Base-by-base conservation (phyloP, 2,329 filamentous ascomycete genomes). In the Epichloe typhina region DNA sequence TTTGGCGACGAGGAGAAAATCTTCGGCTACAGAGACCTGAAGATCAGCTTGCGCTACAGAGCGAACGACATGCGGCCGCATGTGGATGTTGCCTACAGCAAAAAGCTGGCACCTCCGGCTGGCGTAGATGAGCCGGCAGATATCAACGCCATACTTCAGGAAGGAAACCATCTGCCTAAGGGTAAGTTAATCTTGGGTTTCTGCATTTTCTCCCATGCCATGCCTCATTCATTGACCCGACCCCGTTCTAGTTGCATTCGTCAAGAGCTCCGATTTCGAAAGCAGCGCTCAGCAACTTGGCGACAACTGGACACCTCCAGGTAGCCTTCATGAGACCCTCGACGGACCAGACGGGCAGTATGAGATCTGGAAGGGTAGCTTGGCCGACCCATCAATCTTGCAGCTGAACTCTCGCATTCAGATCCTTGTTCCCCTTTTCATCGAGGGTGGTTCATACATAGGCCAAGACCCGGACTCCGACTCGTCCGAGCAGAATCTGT, bases 1-100 rank as follows among this genome's bases (percentile, higher is more conserved):
- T 96, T 97, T 59, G 88, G 88, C 61, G 85, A 97, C n/a, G 84
- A 93, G 8, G 89, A 98, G 67, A 79, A 77, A 33, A 91, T 97
- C 56, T 90, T 95, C 59, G 91, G 91, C 38, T 95, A 96, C 72
- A 83, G 88, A 64, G 81, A 82, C 50, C 76, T 95, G 50, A 80
- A 81, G 56, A 83, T 97, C 62, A 79, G 80, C 55, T 70, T 97
- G 50, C 80, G 80, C 55, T 83, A 74, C 58, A 72, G 80, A 62
- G 76, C 77, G 15, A 76, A 73, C 64, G 86, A 96, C 64, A 81
- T 97, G 70, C 82, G 83, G 57, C 88, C 90, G 0, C 79, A 86
- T 58, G 65, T 96, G 35, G 75, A 82, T 50, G 76, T 89, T 49
- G 77, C 78, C 1, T 90, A 84, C 61, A 75, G 76, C 55, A 83